These are phyloP conservation scores for Coleophoma crateriformis DNA, from an alignment of 2,329 filamentous ascomycete species.

Conservation along the genomic window DNA sequence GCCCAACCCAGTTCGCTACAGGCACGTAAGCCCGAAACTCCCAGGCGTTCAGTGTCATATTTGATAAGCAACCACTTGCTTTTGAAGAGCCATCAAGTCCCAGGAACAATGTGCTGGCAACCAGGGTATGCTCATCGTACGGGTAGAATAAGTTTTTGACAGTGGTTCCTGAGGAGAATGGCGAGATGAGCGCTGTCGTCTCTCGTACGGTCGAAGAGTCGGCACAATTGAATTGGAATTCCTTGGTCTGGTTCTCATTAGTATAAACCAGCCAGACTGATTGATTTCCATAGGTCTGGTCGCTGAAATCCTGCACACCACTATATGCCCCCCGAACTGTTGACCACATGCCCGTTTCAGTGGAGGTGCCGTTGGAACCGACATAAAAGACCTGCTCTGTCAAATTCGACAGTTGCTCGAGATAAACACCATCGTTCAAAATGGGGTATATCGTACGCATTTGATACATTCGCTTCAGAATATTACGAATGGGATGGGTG, in stretches of 20 bases:
- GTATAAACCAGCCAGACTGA: conserved; percentile 26
- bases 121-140: neutral
- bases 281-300: conserved; percentile 32
- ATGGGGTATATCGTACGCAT: conserved; percentile 49
- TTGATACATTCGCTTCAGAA: conserved; percentile 56
- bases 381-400: conserved; percentile 24
- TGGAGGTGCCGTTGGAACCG: conserved; percentile 43
- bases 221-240: neutral
- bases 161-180: neutral
- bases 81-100: neutral
- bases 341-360: conserved; percentile 55
- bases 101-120: neutral
- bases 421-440: conserved; percentile 51
- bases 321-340: conserved; percentile 45
- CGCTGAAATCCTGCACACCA: conserved; percentile 43
- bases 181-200: neutral
- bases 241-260: neutral
- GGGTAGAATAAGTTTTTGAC: neutral
- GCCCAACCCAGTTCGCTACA: neutral
- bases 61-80: neutral
- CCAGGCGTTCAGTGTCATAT: neutral
- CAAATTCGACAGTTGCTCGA: conserved; percentile 50
- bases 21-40: neutral
- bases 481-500: conserved; percentile 52
- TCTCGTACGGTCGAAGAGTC: no score